Evolutionary conservation across 2,329 filamentous ascomycete genomes (phyloP).

Genomic region (Botryotinia globosa): DNA sequence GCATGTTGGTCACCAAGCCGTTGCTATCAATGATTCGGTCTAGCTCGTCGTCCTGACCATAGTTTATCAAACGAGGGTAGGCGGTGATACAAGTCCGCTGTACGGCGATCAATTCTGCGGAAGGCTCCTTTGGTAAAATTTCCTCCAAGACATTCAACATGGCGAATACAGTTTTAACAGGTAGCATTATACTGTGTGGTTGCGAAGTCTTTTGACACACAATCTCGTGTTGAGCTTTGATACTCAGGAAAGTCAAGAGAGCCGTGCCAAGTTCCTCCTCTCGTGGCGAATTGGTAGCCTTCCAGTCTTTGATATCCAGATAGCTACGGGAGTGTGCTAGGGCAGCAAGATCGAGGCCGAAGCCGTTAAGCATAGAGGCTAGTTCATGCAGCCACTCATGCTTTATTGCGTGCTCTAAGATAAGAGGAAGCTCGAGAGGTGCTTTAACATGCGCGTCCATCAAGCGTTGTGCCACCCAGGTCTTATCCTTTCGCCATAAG

Average conservation of each 20-base stretch:
- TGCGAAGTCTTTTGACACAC: conserved; percentile 63
- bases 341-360: conserved; percentile 83
- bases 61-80: conserved; percentile 94
- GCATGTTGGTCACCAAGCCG: conserved; percentile 73
- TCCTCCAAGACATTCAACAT: conserved; percentile 78
- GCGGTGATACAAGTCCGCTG: conserved; percentile 87
- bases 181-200: conserved; percentile 69
- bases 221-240: conserved; percentile 80
- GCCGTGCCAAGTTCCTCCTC: conserved; percentile 66
- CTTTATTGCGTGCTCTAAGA: conserved; percentile 76
- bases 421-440: conserved; percentile 63
- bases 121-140: conserved; percentile 56
- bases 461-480: conserved; percentile 80
- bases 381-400: conserved; percentile 83
- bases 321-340: conserved; percentile 76
- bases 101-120: conserved; percentile 71
- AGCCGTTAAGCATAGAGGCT: conserved; percentile 61
- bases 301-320: conserved; percentile 81
- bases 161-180: conserved; percentile 80
- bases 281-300: conserved; percentile 65
- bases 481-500: conserved; percentile 84
- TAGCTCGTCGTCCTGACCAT: conserved; percentile 70
- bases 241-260: conserved; percentile 75
- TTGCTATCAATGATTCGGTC: conserved; percentile 90
- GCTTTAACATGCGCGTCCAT: conserved; percentile 72